Percentiles rank a stretch among this genome's conserved stretches.
Conservation (phyloP, 129 eudicot species). For the Arctium minus region DNA sequence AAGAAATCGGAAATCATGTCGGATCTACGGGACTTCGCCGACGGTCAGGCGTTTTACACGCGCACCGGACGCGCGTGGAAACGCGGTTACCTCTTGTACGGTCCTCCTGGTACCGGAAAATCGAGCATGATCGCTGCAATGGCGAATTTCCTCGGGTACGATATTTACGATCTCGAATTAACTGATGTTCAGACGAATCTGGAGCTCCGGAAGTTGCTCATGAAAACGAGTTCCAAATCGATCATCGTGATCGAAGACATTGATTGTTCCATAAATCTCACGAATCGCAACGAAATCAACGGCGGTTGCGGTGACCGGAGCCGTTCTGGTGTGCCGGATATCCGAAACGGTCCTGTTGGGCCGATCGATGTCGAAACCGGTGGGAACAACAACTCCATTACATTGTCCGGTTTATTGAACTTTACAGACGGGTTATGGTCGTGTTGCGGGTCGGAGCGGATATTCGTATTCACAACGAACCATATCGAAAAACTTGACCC, state of each 20-base stretch:
- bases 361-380: conserved; percentile 18
- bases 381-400: conserved; percentile 44
- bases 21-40: conserved; percentile 73
- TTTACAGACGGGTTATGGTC: conserved; percentile 98
- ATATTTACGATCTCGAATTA: conserved; percentile 77
- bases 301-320: not conserved
- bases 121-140: conserved; percentile 97
- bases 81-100: conserved; percentile 75
- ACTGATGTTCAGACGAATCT: conserved; percentile 74
- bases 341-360: conserved; percentile 10
- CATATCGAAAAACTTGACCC: conserved; percentile 91
- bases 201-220: conserved; percentile 68
- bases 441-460: conserved; percentile 88
- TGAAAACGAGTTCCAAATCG: conserved; percentile 91
- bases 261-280: conserved; percentile 70
- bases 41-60: conserved; percentile 61
- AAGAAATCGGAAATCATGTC: conserved; percentile 62
- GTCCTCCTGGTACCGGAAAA: conserved; percentile 98
- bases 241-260: conserved; percentile 90
- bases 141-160: conserved; percentile 79
- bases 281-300: conserved; percentile 41
- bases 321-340: conserved; percentile 4
- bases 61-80: conserved; percentile 94
- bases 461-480: conserved; percentile 91
- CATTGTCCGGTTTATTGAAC: conserved; percentile 78